Conservation (phyloP, 1,139 yeast species). For the Candida sojae region DNA sequence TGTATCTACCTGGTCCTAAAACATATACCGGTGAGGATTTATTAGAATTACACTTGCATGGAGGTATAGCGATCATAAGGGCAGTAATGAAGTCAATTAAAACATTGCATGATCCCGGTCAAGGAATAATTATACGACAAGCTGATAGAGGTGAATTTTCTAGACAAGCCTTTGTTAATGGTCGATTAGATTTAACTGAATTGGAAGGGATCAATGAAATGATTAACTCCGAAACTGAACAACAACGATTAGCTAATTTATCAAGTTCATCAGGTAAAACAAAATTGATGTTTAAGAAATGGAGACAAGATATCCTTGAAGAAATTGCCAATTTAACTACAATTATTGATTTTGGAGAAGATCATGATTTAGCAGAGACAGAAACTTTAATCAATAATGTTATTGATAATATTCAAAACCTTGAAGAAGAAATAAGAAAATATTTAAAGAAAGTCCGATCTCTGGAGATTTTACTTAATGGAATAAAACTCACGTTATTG, state of each 20-base stretch:
- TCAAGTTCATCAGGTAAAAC: constrained; percentile 72
- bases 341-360: constrained; percentile 94
- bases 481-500: constrained; percentile 69
- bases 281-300: constrained; percentile 50
- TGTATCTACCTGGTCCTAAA: constrained; percentile 72
- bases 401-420: constrained; percentile 34
- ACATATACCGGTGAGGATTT: constrained; percentile 94
- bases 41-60: constrained; percentile 87
- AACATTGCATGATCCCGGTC: constrained; percentile 42
- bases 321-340: constrained; percentile 81
- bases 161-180: constrained; percentile 74
- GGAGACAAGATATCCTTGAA: constrained; percentile 70
- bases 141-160: constrained; percentile 97
- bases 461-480: constrained; percentile 68
- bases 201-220: constrained; percentile 87
- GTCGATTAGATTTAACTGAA: constrained; percentile 72
- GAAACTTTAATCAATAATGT: constrained; percentile 53
- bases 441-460: constrained; percentile 55
- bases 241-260: constrained; percentile 76
- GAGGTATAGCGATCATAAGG: constrained; percentile 83
- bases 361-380: constrained; percentile 74
- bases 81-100: constrained; percentile 69
- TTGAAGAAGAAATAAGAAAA: constrained; percentile 46
- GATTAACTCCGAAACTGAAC: constrained; percentile 93
- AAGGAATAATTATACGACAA: constrained; percentile 56